Base-by-base conservation (phyloP, 208 protist genomes). In the Wallacemonas sp. region DNA sequence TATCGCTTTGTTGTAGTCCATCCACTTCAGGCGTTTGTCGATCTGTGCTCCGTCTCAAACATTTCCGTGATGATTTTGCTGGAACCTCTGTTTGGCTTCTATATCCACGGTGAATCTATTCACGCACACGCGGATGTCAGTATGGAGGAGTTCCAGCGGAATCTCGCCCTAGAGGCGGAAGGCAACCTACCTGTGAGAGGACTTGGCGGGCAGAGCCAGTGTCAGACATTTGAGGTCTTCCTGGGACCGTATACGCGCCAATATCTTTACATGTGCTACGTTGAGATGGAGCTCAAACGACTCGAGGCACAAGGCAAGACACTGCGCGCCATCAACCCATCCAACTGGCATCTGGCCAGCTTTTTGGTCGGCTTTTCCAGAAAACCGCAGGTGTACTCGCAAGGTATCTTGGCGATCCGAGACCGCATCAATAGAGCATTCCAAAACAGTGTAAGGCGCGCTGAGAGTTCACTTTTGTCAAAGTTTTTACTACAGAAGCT, bases 71-170 rank as follows among this genome's bases (percentile, higher is more conserved):
- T 97, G 51, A 80, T 96, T 30, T 63, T 96, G 33, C 66, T 84
- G 38, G 91, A 97, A 72, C 70, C 72, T 19, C 70, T 89, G 62
- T 94, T 75, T 59, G 91, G 91, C 1, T 97, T 89, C 59, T 97
- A 97, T 76, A 88, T 97, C 34, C 91, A 97, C 64, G 93, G 91
- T 41, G 84, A 96, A 63, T 94, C 86, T 31, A 88, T 96, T 55
- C 83, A 96, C 70, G 78, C 81, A 1, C 77, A 93, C 75, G 78
- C 90, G 1, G 93, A 97, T 64, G 82, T 93, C 14, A 88, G 81
- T 61, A 92, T 97, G 86, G 77, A 91, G 69, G 86, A 96, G 67
- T 96, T 94, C 51, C 90, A 96, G 64, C 70, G 77, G 56, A 90
- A 92, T 62, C 74, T 96, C 3, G 80, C 77, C 26, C 63, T 90